Evolutionary conservation across 2,329 filamentous ascomycete genomes (phyloP), one percentile per base, ranked within the genome.

Genomic region (Mollisia scopiformis): DNA sequence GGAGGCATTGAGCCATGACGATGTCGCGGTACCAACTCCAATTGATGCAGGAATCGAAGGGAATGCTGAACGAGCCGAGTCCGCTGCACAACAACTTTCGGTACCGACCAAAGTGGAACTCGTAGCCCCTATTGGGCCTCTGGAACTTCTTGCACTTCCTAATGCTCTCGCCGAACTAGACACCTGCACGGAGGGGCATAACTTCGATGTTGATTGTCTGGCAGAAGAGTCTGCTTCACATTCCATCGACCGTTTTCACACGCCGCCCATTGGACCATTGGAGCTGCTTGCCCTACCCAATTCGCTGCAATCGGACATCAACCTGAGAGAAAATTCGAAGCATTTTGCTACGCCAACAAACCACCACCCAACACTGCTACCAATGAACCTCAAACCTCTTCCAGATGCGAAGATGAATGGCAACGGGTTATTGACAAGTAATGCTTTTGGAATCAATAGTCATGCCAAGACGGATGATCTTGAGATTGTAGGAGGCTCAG

Each of bases 91-190:
- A n/a, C n/a, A n/a, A n/a, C n/a, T n/a, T n/a, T 37, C 41, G 21
- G 21, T 14, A 31, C 23, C 58, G 28, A 21, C 35, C 6, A 58
- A 39, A 23, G 54, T 56, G 28, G 39, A 37, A n/a, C 37, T 7
- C 14, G 16, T 10, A 23, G 51, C 66, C 5, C 70, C 72, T 37
- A 63, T 69, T 27, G 69, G 67, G 8, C 72, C 71, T n/a, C 63
- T 74, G 47, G 77, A 82, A 65, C 74, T 87, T 6, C 72, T 87
- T 10, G 77, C 81, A 11, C 72, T 88, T 35, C 84, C 85, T n/a
- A 86, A 88, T 23, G 62, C 62, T 14, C 30, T 51, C n/a, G n/a
- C 23, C 11, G 58, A 63, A 16, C 46, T 53, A 7, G 27, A n/a
- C n/a, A n/a, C n/a, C n/a, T 50, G 23, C 16, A 25, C 10, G 25